Conservation (phyloP, 306 rosid species). For the Acacia melanoxylon region DNA sequence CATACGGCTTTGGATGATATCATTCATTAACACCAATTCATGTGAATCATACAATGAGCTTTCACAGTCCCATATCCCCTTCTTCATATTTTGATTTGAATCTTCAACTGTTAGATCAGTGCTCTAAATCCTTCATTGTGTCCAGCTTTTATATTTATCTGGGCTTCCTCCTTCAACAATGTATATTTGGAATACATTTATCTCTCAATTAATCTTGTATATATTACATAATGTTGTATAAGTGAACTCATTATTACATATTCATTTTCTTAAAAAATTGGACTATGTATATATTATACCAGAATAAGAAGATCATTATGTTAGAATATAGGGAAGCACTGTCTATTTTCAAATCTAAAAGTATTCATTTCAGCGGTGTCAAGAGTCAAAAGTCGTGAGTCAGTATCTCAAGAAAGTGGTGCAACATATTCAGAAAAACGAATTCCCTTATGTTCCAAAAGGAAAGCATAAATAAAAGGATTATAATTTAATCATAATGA, state of each 20-base stretch:
- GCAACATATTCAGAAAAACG: background rate
- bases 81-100: background rate
- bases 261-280: background rate
- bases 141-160: no score
- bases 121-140: no score
- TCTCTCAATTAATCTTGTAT: no score
- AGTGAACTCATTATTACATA: no score
- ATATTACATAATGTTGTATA: no score
- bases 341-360: background rate
- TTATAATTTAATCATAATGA: background rate
- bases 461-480: background rate
- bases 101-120: no score
- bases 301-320: background rate
- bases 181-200: no score
- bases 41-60: conserved; percentile 61
- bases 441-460: background rate
- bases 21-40: conserved; percentile 43
- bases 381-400: background rate
- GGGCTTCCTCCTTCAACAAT: no score
- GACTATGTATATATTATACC: background rate
- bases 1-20: conserved; percentile 55
- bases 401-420: background rate
- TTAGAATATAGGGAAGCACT: no score
- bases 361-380: background rate
- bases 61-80: conserved; percentile 59